phyloP scores from a whole-genome alignment of 2,329 filamentous ascomycete species.

The Teratosphaeria gauchensis region DNA sequence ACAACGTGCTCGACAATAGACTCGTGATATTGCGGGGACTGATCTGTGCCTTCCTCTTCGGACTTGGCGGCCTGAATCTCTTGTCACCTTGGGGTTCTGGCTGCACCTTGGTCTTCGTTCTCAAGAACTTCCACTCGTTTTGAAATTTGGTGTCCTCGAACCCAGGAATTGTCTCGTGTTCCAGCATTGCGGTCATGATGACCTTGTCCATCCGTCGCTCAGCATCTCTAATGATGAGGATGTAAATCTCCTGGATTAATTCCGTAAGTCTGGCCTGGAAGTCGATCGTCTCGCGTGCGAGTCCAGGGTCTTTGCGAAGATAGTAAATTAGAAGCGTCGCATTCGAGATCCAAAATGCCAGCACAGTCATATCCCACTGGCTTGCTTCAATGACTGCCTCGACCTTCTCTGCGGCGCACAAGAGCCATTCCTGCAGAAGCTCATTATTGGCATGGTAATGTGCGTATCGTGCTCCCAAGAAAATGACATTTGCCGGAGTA shows the following conservation, averaged over 20 bases:
- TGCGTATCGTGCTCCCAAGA: slow-evolving; percentile 88
- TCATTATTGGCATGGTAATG: slow-evolving; percentile 90
- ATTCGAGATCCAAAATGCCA: slow-evolving; percentile 98
- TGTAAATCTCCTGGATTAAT: slow-evolving; percentile 95
- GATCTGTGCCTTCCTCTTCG: slow-evolving; percentile 82
- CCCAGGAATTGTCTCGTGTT: slow-evolving; percentile 95
- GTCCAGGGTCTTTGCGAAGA: slow-evolving; percentile 80
- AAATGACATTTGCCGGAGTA: slow-evolving; percentile 93
- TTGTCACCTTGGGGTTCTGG: slow-evolving; percentile 74
- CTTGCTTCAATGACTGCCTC: slow-evolving; percentile 91
- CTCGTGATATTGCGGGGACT: slow-evolving; percentile 94
- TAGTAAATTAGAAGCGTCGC: slow-evolving; percentile 92
- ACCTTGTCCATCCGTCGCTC: slow-evolving; percentile 95
- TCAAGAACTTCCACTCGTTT: slow-evolving; percentile 97
- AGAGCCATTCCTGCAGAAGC: slow-evolving; percentile 68
- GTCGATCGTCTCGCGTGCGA: slow-evolving; percentile 70
- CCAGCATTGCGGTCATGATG: slow-evolving; percentile 83
- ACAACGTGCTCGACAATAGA: slow-evolving; percentile 85
- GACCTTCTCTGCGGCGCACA: slow-evolving; percentile 88
- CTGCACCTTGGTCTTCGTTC: slow-evolving; percentile 80
- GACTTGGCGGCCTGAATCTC: slow-evolving; percentile 82
- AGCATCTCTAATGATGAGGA: slow-evolving; percentile 90
- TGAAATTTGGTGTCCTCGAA: slow-evolving; percentile 96
- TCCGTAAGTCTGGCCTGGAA: slow-evolving; percentile 92
- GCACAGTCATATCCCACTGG: slow-evolving; percentile 99